phyloP scores from a whole-genome alignment of 768 basidiomycete species.

The Termitomyces sp. region DNA sequence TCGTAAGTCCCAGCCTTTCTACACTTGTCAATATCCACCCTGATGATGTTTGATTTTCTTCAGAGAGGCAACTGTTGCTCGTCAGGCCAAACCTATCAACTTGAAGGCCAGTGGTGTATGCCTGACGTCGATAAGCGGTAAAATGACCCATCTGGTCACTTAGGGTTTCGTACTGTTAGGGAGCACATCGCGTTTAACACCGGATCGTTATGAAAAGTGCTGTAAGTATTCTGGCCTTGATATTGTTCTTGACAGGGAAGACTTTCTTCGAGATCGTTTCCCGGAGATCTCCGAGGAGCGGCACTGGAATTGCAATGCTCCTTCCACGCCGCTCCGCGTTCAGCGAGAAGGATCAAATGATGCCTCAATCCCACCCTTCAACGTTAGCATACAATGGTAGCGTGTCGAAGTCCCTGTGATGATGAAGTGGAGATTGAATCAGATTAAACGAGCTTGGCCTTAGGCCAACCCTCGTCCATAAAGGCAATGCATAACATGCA shows the following conservation, averaged over 20 bases:
- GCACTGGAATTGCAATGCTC: no score
- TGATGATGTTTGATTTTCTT: no score
- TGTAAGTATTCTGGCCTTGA: no score
- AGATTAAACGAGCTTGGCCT: neutral
- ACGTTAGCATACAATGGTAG: neutral
- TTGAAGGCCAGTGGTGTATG: slow-evolving; percentile 19
- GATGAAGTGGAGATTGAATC: neutral
- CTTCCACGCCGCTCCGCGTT: neutral
- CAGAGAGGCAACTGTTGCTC: slow-evolving; percentile 23
- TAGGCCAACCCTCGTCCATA: no score
- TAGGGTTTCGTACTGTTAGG: slow-evolving; percentile 21
- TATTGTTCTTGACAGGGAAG: no score
- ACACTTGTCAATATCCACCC: no score
- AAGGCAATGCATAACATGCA: no score
- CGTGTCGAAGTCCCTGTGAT: neutral
- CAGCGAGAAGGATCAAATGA: neutral
- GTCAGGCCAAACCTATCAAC: slow-evolving; percentile 18
- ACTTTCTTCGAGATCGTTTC: neutral
- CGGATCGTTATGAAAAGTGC: slow-evolving; percentile 25
- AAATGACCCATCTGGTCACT: slow-evolving; percentile 23
- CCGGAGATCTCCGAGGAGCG: no score
- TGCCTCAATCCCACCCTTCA: neutral
- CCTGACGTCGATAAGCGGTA: slow-evolving; percentile 18
- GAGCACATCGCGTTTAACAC: slow-evolving; percentile 8
- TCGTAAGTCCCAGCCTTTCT: no score